phyloP scores from a whole-genome alignment of 2,329 filamentous ascomycete species.

The Arthroderma sp. region DNA sequence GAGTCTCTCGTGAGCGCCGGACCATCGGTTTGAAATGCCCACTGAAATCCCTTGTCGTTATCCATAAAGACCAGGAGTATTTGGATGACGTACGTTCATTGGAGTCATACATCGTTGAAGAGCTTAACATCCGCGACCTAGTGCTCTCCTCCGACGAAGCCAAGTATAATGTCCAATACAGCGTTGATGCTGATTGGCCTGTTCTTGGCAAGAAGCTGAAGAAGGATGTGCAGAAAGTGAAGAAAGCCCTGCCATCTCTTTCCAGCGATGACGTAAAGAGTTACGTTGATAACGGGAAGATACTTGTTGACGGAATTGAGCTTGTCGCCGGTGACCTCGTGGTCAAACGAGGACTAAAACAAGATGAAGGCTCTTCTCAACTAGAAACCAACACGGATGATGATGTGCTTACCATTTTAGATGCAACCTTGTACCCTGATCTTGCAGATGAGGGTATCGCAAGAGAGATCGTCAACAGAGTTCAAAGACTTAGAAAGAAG shows the following conservation, averaged over 20 bases:
- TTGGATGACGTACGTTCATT: constrained; percentile 76
- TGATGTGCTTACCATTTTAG: constrained; percentile 84
- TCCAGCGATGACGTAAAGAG: constrained; percentile 68
- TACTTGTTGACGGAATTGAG: constrained; percentile 74
- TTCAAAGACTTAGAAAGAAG: constrained; percentile 89
- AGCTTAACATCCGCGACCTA: constrained; percentile 80
- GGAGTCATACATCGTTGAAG: constrained; percentile 78
- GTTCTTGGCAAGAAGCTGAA: constrained; percentile 93
- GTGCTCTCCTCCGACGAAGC: constrained; percentile 76
- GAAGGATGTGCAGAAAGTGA: constrained; percentile 83
- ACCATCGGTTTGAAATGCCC: constrained; percentile 82
- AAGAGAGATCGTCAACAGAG: constrained; percentile 82
- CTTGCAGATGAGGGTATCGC: constrained; percentile 79
- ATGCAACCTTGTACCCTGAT: constrained; percentile 68
- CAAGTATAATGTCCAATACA: constrained; percentile 86
- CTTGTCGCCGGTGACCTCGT: constrained; percentile 72
- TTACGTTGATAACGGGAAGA: constrained; percentile 61
- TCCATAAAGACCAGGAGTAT: constrained; percentile 71
- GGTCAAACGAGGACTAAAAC: constrained; percentile 66
- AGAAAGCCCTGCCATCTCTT: constrained; percentile 72
- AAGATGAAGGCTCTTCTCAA: constrained; percentile 57
- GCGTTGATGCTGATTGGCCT: constrained; percentile 82
- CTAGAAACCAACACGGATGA: constrained; percentile 80
- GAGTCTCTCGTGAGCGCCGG: constrained; percentile 73
- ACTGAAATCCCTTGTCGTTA: constrained; percentile 75